These are phyloP conservation scores for Sphaerulina populicola DNA, from an alignment of 2,329 filamentous ascomycete species.

Conservation along the genomic window DNA sequence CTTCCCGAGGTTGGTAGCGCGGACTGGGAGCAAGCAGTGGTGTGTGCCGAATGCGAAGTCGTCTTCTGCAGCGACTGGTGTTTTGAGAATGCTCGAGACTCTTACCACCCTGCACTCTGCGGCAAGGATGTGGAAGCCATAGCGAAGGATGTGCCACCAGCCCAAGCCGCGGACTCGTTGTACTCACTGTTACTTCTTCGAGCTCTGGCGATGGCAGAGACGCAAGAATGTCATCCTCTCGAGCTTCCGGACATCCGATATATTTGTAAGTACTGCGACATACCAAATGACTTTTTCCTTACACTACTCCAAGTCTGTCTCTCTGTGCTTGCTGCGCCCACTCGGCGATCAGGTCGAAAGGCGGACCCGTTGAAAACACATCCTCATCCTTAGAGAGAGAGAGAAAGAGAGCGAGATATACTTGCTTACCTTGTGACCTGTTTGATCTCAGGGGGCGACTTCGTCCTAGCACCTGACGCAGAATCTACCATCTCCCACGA, in stretches of 20 bases:
- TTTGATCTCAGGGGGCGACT: conserved; percentile 46
- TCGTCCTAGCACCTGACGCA: conserved; percentile 28
- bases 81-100: conserved; percentile 46
- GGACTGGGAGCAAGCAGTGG: conserved; percentile 27
- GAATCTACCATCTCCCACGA: conserved; percentile 14
- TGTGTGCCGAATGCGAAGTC: conserved; percentile 50
- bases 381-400: no score
- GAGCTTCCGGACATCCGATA: conserved; percentile 54
- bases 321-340: no score
- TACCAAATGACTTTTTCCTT: no score
- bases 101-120: conserved; percentile 53
- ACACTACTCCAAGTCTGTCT: no score
- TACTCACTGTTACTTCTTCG: conserved; percentile 54
- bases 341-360: no score
- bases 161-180: conserved; percentile 51
- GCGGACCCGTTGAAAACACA: no score
- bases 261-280: conserved; percentile 36
- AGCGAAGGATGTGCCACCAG: conserved; percentile 49
- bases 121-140: conserved; percentile 50
- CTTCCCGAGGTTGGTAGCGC: conserved; percentile 45
- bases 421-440: no score
- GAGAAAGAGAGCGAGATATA: no score
- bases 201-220: conserved; percentile 53
- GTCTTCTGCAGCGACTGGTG: conserved; percentile 55
- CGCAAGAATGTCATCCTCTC: conserved; percentile 50